Base-by-base conservation (phyloP, 2,329 filamentous ascomycete genomes). In the Fusarium neocosmosporiellum region DNA sequence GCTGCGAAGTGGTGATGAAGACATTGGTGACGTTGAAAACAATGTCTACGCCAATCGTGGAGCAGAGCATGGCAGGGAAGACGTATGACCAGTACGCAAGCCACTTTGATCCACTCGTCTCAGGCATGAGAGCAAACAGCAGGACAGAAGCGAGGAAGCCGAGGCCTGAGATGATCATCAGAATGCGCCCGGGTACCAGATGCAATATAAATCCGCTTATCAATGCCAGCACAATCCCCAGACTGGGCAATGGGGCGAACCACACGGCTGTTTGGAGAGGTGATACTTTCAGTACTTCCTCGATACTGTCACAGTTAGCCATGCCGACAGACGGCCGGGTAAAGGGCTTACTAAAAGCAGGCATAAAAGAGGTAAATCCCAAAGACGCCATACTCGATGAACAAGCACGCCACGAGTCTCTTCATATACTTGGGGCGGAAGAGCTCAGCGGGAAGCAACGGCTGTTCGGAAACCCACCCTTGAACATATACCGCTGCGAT, bases 1-100 rank as follows among this genome's bases (percentile, higher is more conserved):
- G 91, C 75, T 94, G 84, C 18, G 88, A 88, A 0, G 92, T 94
- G 0, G 92, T 94, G 78, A 94, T 92, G 81, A 93, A 95, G 71
- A 95, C 88, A 77, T 93, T 94, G n/a, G 90, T 89, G 3, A 95
- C 88, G 77, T 92, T 94, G 83, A 91, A 95, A 16, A 89, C 90
- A 67, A 94, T 90, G 78, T 95, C 93, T 67, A 95, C 90, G 16
- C 91, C 92, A 46, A 94, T 85, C 0, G 93, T 95, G 16, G 87
- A 88, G 72, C 89, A 89, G 8, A 92, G 79, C 90, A 92, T 92
- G 54, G 88, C 83, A 0, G 92, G 91, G 79, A 95, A 94, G 24
- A 93, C 86, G 78, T 88, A 95, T 0, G 90, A 88, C 93, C 93
- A 95, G 84, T 93, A 92, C 58, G 79, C 62, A 65, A 75, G 78